A percentile compares a stretch with the other conserved stretches of the same genome.
phyloP scores from a whole-genome alignment of 2,329 filamentous ascomycete genomes.

The Venturia asperata region DNA sequence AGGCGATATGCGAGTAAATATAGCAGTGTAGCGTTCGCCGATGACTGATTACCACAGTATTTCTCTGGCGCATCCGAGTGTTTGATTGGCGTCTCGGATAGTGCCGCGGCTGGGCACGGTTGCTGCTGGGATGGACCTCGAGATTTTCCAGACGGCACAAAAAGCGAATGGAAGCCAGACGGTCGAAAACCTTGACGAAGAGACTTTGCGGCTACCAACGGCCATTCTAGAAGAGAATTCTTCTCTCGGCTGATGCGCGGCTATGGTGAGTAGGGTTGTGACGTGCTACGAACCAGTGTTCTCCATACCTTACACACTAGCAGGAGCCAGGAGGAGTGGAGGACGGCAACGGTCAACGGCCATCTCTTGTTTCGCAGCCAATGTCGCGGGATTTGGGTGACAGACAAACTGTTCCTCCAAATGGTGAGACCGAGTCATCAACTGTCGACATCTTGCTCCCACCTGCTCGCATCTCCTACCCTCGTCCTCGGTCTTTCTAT shows the following conservation, averaged over 20 bases:
- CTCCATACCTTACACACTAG: no score
- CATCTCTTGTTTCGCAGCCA: background rate
- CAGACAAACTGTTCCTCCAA: background rate
- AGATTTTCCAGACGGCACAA: background rate
- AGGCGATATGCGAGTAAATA: background rate
- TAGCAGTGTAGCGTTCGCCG: background rate
- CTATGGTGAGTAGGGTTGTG: background rate
- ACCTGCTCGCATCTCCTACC: background rate
- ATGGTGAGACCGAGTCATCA: slow-evolving; percentile 6
- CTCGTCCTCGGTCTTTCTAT: background rate
- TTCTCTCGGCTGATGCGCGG: background rate
- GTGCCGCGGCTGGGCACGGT: background rate
- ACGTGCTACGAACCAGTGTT: background rate
- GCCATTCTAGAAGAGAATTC: background rate
- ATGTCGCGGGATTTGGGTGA: slow-evolving; percentile 5
- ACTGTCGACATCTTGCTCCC: background rate
- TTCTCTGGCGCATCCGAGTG: background rate
- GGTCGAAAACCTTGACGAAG: background rate
- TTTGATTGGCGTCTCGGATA: slow-evolving; percentile 11
- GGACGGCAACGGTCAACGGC: no score
- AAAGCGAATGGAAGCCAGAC: background rate
- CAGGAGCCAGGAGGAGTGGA: no score
- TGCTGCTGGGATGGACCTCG: background rate
- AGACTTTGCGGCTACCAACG: slow-evolving; percentile 2
- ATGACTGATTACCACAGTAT: background rate